Base-by-base conservation (phyloP, 2,329 filamentous ascomycete species). In the Camillea tinctor region DNA sequence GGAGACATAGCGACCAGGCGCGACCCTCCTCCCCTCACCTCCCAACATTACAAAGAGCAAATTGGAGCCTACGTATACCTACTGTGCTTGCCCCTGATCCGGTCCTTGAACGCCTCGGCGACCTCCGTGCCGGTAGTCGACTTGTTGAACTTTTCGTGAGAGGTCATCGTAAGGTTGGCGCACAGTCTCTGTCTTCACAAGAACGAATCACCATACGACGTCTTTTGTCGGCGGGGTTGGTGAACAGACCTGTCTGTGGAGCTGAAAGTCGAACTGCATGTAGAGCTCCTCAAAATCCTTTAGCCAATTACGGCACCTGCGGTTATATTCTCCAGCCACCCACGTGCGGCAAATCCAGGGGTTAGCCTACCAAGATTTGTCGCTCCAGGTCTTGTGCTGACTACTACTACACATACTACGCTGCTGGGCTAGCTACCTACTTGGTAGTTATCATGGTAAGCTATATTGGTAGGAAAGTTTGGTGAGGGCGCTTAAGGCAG, bases 91-190 rank as follows among this genome's bases (percentile, higher is more conserved):
- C 57, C 64, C 54, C 58, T 54, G 48, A 63, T 62, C 53, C 61
- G 59, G 44, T 61, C 64, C 51, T 26, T 36, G 54, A 59, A 61
- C 22, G 56, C 19, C 26, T 56, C 59, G 40, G 64, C 60, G 40
- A 65, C 57, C 52, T 66, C 52, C 54, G 60, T 62, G 19, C 62
- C 59, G 48, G 60, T 62, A 21, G 60, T 61, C n/a, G 44, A 49
- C 21, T 15, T 58, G 54, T 58, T 30, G 48, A 61, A 62, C 23
- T 22, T 54, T 48, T 49, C 22, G 20, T 48, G 19, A 15, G 60
- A 49, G 55, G 56, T 56, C 23, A 57, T 61, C 50, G 40, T 26
- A 50, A 52, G 48, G 49, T 30, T 57, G 48, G 24, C 23, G 30
- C 26, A 21, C 22, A 26, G 26, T 54, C 13, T 24, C 13, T 17